Evolutionary conservation across 345 rosid genomes (phyloP).

Genomic region (Linum tenue): DNA sequence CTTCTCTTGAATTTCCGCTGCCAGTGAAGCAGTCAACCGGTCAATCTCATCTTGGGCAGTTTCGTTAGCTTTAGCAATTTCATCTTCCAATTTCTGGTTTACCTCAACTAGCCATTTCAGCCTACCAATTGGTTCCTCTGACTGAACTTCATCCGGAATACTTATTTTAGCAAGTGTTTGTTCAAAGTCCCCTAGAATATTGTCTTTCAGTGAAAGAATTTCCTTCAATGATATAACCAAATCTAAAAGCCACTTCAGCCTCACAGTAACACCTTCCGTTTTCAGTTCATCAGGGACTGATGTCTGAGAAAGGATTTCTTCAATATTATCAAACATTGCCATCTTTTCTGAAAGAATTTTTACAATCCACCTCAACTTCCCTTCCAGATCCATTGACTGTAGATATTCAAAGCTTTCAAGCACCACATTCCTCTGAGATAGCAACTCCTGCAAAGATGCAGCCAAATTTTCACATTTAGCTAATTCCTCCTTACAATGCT

Average conservation of each 20-base stretch:
- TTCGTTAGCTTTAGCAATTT: conserved; percentile 35
- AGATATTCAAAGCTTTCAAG: conserved; percentile 51
- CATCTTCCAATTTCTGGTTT: conserved; percentile 47
- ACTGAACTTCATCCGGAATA: conserved; percentile 1
- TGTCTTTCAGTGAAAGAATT: not conserved
- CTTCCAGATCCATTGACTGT: conserved; percentile 41
- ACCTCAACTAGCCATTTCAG: conserved; percentile 24
- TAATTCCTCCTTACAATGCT: conserved; percentile 46
- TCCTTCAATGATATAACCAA: not conserved
- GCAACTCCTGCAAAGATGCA: conserved; percentile 56
- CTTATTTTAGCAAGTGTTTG: not conserved
- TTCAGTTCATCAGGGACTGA: conserved; percentile 11
- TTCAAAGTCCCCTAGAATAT: not conserved
- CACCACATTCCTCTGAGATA: conserved; percentile 36
- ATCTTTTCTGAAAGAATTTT: conserved; percentile 10
- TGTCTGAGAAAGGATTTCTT: conserved; percentile 18
- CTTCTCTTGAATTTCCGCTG: conserved; percentile 58
- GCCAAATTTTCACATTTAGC: conserved; percentile 38
- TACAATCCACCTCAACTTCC: conserved; percentile 41
- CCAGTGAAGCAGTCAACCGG: conserved; percentile 43
- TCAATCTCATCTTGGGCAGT: conserved; percentile 42
- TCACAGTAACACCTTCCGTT: conserved; percentile 14
- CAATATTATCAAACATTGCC: conserved; percentile 9
- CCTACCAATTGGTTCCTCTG: not conserved
- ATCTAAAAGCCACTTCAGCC: conserved; percentile 33